Evolutionary conservation across 176 grass and related monocot genomes (phyloP), one percentile per base, ranked within the genome.

Genomic region (Avena atlantica): DNA sequence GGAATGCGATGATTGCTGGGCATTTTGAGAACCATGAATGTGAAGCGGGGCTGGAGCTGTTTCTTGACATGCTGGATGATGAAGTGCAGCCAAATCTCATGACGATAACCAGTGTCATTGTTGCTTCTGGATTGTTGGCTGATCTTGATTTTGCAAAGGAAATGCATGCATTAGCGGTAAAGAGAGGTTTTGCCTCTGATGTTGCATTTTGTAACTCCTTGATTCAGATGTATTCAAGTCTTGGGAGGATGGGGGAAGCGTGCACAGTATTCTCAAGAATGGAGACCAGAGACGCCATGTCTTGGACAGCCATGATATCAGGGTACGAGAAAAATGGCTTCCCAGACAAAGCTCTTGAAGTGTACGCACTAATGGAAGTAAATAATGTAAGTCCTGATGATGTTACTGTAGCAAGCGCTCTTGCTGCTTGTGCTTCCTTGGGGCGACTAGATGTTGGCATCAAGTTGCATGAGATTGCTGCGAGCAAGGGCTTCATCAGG

Each of bases 251-350:
- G 89, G 84, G 76, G 61, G 89, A 93, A 81, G 89, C 93, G 10
- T 84, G 77, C 37, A 91, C 85, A 52, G 76, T 94, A 68, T 98
- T 98, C 86, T 94, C 90, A 51, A 88, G 82, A 85, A 92, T 88
- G 86, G 87, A 91, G 70, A 29, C 77, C 8, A 94, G 83, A 86
- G 92, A 91, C 78, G 80, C 90, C 72, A 89, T 96, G 83, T 91
- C 96, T 51, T 98, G 96, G 96, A 98, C 96, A 42, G 84, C 92
- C 21, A 98, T 95, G 96, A 96, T 98, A 91, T 98, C 96, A 53
- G 93, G 90, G 61, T 98, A 96, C 42, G 96, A 93, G 88, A 92
- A 98, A 87, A 98, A 91, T 4, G 72, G 90, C 24, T 92, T 72
- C 14, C 90, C 96, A 5, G 83, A 88, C 78, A 92, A 96, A 88